These are phyloP conservation scores for Zymoseptoria pseudotritici DNA, from an alignment of 2,329 filamentous ascomycete genomes.

Conservation along the genomic window DNA sequence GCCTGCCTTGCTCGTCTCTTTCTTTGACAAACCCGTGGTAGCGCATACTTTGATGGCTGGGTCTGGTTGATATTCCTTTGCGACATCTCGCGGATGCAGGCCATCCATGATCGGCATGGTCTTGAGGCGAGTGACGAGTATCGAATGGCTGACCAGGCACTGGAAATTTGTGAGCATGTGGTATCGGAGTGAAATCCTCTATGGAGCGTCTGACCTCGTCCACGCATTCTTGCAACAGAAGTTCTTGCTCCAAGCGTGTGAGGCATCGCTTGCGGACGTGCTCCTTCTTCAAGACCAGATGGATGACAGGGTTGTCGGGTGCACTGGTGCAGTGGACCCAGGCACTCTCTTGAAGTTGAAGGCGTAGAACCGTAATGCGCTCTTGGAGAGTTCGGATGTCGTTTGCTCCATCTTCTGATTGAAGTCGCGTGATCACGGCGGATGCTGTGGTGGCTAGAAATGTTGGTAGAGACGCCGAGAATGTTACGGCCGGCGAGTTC, in stretches of 20 bases:
- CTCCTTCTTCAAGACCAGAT: constrained; percentile 75
- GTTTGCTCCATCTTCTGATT: constrained; percentile 64
- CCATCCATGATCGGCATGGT: constrained; percentile 55
- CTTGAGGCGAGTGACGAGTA: constrained; percentile 81
- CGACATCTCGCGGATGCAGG: constrained; percentile 56
- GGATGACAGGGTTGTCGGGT: constrained; percentile 75
- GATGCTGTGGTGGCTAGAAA: constrained; percentile 88
- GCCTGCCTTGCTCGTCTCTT: constrained; percentile 94
- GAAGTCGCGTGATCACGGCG: constrained; percentile 76
- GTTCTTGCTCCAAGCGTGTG: constrained; percentile 65
- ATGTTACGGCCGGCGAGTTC: constrained; percentile 84
- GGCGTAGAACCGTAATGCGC: constrained; percentile 74
- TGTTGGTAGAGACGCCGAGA: constrained; percentile 85
- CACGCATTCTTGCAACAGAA: constrained; percentile 76
- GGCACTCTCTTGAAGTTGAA: constrained; percentile 83
- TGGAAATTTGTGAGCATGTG: constrained; percentile 30
- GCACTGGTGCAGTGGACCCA: constrained; percentile 80
- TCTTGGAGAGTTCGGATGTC: constrained; percentile 71
- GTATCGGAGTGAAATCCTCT: neutral
- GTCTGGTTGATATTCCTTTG: constrained; percentile 52
- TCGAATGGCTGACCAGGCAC: constrained; percentile 68
- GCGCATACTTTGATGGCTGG: constrained; percentile 86
- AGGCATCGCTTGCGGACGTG: constrained; percentile 64
- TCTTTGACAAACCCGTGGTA: constrained; percentile 77
- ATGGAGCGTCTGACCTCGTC: constrained; percentile 66